A percentile compares a stretch with the other conserved stretches of the same genome.
phyloP scores from a whole-genome alignment of 352 stramenopile species.

The Globisporangium abappressorium region DNA sequence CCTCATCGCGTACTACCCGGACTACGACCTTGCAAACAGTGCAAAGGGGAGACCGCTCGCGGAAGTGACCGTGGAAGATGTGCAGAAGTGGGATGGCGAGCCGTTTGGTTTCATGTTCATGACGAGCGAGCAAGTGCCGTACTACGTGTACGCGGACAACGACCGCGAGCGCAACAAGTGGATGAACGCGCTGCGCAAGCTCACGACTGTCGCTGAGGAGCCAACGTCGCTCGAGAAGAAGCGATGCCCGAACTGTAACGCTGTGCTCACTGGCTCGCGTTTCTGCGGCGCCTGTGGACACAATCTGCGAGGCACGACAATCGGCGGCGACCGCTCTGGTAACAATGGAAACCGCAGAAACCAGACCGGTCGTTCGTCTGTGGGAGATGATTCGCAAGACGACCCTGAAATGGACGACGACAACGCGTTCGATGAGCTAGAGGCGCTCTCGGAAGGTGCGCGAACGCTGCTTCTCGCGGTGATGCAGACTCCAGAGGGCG shows the following conservation, averaged over 20 bases:
- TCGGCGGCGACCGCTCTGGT: slow-evolving; percentile 41
- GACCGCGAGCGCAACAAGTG: slow-evolving; percentile 86
- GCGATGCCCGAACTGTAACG: slow-evolving; percentile 78
- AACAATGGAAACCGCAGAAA: slow-evolving; percentile 22
- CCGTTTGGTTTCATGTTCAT: slow-evolving; percentile 90
- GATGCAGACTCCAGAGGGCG: slow-evolving; percentile 84
- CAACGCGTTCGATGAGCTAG: slow-evolving; percentile 84
- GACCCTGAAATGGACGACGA: slow-evolving; percentile 73
- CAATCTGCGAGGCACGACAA: slow-evolving; percentile 77
- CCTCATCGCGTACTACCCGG: slow-evolving; percentile 76
- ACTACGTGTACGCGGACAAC: slow-evolving; percentile 89
- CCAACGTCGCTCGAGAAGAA: slow-evolving; percentile 71
- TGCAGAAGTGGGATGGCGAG: slow-evolving; percentile 83
- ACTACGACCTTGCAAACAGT: slow-evolving; percentile 86
- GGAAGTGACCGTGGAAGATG: slow-evolving; percentile 81
- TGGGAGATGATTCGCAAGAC: slow-evolving; percentile 47
- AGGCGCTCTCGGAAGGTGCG: slow-evolving; percentile 82
- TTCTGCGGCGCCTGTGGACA: slow-evolving; percentile 88
- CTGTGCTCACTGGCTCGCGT: slow-evolving; percentile 80
- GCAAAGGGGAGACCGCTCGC: slow-evolving; percentile 73
- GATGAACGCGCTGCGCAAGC: slow-evolving; percentile 83
- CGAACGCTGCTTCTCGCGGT: slow-evolving; percentile 81
- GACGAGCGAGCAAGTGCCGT: slow-evolving; percentile 86
- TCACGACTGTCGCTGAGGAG: slow-evolving; percentile 68
- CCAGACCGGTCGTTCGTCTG: slow-evolving; percentile 18